Evolutionary conservation across 176 grass and related monocot species (phyloP), one percentile per base, ranked within the genome.

Genomic region (Oryza meridionalis): DNA sequence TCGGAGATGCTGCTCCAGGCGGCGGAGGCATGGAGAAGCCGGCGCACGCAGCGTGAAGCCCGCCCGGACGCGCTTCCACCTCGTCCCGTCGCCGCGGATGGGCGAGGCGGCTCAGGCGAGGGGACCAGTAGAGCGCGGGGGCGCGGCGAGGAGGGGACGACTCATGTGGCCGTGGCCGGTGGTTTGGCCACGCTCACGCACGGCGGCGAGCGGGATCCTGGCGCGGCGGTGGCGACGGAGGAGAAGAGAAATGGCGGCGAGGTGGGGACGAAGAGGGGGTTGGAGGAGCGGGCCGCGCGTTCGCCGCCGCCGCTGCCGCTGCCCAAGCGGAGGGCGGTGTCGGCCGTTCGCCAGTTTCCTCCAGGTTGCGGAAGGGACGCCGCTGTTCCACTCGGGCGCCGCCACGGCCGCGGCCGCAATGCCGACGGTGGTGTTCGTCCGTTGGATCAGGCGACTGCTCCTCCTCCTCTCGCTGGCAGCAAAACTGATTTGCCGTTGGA

Each of bases 321-420:
- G n/a, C 79, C 67, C 19, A 72, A 63, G 73, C 70, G 73, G 49
- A 71, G 73, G 49, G 19, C 51, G 42, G 59, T 82, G n/a, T 58
- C 67, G 6, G 78, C 83, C 0, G 7, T 62, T 2, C 83, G 88
- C 17, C 44, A 55, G 4, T 86, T 77, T 59, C 88, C 88, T 4
- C 35, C 75, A 46, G 78, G 88, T 45, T 86, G 88, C 42, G 83
- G 83, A 14, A 63, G 72, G 32, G 70, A 38, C 47, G 11, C 42
- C 37, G 63, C 53, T 71, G 26, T 42, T 13, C 70, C 49, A 51
- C 49, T 51, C 49, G 49, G 49, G 2, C 49, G 49, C 49, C 3
- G 49, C 49, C 49, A 4, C 49, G 49, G 49, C 14, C 49, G 14
- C 49, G 49, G 49, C 49, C 49, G 4, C 49, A 4, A 40, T 37